These are phyloP conservation scores for Paramecium sonneborni DNA, from an alignment of 73 alveolate genomes.

Conservation along the genomic window DNA sequence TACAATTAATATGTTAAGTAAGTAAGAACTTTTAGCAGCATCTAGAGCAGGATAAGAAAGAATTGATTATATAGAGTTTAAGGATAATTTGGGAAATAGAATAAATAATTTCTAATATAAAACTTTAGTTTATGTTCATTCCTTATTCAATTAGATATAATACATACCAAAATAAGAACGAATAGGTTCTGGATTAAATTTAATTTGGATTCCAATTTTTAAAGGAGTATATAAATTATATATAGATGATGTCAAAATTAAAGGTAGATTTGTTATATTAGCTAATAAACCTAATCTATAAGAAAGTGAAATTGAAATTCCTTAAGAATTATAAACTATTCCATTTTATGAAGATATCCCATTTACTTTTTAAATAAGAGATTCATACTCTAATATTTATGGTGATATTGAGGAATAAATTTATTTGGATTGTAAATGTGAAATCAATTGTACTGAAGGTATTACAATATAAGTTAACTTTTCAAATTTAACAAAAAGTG, in stretches of 20 bases:
- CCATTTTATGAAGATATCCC: conserved; percentile 37
- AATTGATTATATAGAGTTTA: neutral
- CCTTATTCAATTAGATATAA: neutral
- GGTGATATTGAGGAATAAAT: conserved; percentile 30
- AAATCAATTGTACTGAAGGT: neutral
- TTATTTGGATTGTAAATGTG: neutral
- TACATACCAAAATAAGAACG: neutral
- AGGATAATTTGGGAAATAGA: neutral
- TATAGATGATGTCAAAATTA: conserved; percentile 3
- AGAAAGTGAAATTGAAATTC: conserved; percentile 27
- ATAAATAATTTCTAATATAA: neutral
- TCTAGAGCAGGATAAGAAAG: conserved; percentile 34
- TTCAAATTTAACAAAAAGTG: neutral
- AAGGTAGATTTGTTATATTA: conserved; percentile 33
- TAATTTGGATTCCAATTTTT: conserved; percentile 53
- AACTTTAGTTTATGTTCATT: neutral
- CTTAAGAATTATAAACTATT: neutral
- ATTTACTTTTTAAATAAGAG: conserved; percentile 18
- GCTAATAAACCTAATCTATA: neutral
- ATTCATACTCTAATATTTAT: conserved; percentile 1
- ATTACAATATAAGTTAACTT: neutral
- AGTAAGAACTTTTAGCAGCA: neutral
- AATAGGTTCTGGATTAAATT: neutral
- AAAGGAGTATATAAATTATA: conserved; percentile 59
- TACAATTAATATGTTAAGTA: conserved; percentile 22